Evolutionary conservation across 176 grass and related monocot genomes (phyloP), one percentile per base, ranked within the genome.

Genomic region (Pontederia paniculata): DNA sequence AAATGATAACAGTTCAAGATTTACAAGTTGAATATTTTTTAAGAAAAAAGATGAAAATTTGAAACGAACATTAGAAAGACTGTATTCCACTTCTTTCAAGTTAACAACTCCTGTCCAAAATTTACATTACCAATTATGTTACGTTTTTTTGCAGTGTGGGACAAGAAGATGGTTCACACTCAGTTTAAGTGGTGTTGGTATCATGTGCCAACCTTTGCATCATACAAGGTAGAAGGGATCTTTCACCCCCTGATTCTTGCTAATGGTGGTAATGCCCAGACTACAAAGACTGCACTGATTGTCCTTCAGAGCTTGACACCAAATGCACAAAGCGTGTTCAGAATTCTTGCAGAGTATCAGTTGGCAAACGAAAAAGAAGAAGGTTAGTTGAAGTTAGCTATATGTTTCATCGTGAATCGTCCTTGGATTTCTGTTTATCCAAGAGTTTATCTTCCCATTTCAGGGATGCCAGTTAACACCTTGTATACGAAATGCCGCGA

Each of bases 151-250:
- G 52, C 45, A 95, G 91, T 88, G 70, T 97, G 86, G 91, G 91
- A 97, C 77, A 97, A 97, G 83, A 97, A 97, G 83, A 97, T 90
- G 86, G 91, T 97, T 50, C 77, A 86, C 69, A 90, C 80, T 55
- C 71, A 84, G 54, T 90, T 84, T 54, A 97, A 84, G 45, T 97
- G 86, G 80, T 83, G 79, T 50, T 97, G 91, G 83, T 86, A 97
- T 21, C 91, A 90, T 21, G 83, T 84, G 51, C 86, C 83, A 12
- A 88, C 91, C 8, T 97, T 88, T 68, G 77, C 78, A 54, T 74
- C 91, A 52, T 97, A 90, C 74, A 90, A 84, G 73, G 71, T 79
- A 0, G 86, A 97, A 83, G 70, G 83, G 16, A 65, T 79, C 55
- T 97, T 90, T 72, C 78, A 78, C 23, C 91, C 91, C 28, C 63